phyloP scores from a whole-genome alignment of 176 grass and related monocot species.

The Chloris gayana region DNA sequence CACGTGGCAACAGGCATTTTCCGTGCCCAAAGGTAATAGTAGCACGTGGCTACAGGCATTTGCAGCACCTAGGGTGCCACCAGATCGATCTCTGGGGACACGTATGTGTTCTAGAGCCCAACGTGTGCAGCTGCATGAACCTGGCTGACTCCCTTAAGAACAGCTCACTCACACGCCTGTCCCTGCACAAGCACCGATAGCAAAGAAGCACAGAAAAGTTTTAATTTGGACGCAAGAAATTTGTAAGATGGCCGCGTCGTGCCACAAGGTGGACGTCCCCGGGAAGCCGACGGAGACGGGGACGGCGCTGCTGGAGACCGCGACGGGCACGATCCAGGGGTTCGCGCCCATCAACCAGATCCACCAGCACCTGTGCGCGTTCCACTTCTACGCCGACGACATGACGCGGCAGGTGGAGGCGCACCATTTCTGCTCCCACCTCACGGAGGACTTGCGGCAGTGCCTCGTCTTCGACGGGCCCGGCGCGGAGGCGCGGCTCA shows the following conservation, averaged over 20 bases:
- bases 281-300: constrained; percentile 68
- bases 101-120: constrained; percentile 11
- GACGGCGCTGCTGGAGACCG: constrained; percentile 69
- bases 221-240: accelerated
- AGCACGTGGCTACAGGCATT: not conserved
- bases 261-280: constrained; percentile 53
- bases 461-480: constrained; percentile 81
- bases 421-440: constrained; percentile 84
- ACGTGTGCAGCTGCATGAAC: constrained; percentile 39
- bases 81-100: not conserved
- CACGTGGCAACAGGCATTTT: no score
- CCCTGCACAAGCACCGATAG: not conserved
- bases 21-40: no score
- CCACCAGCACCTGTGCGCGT: constrained; percentile 92
- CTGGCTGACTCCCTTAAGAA: not conserved
- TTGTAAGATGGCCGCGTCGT: constrained; percentile 37
- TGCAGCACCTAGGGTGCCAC: not conserved
- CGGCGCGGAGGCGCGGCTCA: constrained; percentile 55
- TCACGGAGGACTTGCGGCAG: constrained; percentile 83
- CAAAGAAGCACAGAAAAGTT: accelerated
- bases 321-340: constrained; percentile 70
- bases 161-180: not conserved
- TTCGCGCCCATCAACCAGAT: constrained; percentile 73
- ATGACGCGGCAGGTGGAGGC: constrained; percentile 84
- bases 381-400: constrained; percentile 91